Evolutionary conservation across 1,284 basidiomycete genomes (phyloP).

Genomic region (Melampsora larici-populina): DNA sequence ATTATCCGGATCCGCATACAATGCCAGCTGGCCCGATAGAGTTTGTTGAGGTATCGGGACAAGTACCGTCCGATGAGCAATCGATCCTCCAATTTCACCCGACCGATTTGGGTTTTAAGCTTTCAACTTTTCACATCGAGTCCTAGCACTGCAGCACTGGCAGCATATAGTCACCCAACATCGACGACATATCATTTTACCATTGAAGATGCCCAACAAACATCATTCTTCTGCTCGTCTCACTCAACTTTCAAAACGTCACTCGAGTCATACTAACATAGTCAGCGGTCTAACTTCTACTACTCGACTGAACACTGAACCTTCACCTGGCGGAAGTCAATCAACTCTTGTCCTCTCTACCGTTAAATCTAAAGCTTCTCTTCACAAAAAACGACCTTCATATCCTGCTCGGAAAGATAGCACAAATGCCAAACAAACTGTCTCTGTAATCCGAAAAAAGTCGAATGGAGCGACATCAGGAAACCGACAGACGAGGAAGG

Average conservation of each 20-base stretch:
- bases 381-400: not conserved
- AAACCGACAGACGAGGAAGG: not conserved
- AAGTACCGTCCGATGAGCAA: not conserved
- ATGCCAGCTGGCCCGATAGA: too few species aligned
- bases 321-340: not conserved
- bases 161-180: too few species aligned
- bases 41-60: too few species aligned
- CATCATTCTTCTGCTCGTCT: constrained; percentile 3
- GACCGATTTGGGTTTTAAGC: not conserved
- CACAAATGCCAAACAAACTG: not conserved
- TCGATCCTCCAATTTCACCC: not conserved
- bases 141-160: too few species aligned
- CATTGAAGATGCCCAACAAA: not conserved
- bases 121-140: not conserved
- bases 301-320: not conserved
- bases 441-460: not conserved
- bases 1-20: too few species aligned
- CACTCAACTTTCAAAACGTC: constrained; percentile 4
- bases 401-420: not conserved
- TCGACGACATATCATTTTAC: too few species aligned
- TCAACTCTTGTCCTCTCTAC: not conserved
- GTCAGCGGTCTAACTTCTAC: not conserved
- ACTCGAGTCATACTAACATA: not conserved
- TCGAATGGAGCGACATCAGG: not conserved
- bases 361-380: not conserved